Base-by-base conservation (phyloP, 192 early-diverging fungal genomes). In the Funneliformis mosseae region DNA sequence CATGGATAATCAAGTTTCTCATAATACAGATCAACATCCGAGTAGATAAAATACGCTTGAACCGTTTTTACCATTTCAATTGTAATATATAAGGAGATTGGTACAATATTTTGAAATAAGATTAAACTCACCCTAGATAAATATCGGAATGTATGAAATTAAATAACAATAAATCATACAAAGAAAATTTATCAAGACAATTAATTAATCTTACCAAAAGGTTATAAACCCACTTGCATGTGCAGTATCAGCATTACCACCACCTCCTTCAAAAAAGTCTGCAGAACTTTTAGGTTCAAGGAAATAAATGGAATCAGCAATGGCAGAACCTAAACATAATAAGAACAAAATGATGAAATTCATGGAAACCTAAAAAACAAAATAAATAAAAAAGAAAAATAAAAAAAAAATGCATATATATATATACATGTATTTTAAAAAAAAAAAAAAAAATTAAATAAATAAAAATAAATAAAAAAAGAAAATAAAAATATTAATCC, bases 81-180 rank as follows among this genome's bases (percentile, higher is more conserved):
- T 16, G 94, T 95, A 63, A 99, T 92, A 79, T 97, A 97, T 64
- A 99, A 88, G 48, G 96, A 97, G 77, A 99, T 97, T 1, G 97
- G 97, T 11, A 99, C 94, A 41, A 99, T 92, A 74, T 96, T 98
- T 86, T 99, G 97, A 83, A 95, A 97, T 64, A 96, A 85, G 84
- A 98, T 96, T 59, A 99, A 84, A 61, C 92, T 89, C 8, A 92
- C 90, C 95, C 93, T 94, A 80, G 11, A 77, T n/a, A 41, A 41
- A 43, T 23, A 42, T 16, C 4, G 11, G 27, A 23, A 66, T 27
- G 6, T 38, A 62, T 76, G 0, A 33, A 39, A 59, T 5, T 28
- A 63, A 38, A 62, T 45, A 46, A 46, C 28, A 62, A 59, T 55
- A 42, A 18, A 48, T 39, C 39, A 8, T 69, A 42, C 1, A 74